Base-by-base conservation (phyloP, 805 yeast genomes). In the Metschnikowia henanensis region DNA sequence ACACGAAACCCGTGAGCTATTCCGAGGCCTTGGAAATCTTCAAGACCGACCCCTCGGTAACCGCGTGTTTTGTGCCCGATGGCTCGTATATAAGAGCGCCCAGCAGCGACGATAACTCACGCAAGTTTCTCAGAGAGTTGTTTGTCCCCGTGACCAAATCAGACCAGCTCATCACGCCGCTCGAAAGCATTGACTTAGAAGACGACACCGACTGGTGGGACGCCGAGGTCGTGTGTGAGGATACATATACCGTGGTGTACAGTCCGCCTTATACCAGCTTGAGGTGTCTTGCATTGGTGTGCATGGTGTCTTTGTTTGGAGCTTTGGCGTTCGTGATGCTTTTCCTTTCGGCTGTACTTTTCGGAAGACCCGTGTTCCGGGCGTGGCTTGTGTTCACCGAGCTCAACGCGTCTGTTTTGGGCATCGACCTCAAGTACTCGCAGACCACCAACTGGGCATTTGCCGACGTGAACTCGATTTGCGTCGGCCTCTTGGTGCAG, bases 31-130 rank as follows among this genome's bases (percentile, higher is more conserved):
- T 47, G 2, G 59, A 57, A 9, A 62, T 70, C 3, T 82, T 83
- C 53, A 56, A 61, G 9, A 65, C 65, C 3, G 62, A 77, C 43
- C 65, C 73, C 0, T 51, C 58, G 1, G 61, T 72, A 0, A 66
- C 66, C 29, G 81, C 85, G 0, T 81, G 79, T 37, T 85, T 85
- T 58, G 80, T 87, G 6, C 91, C 91, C 0, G 84, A 87, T 61
- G 99, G 99, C 3, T 69, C 72, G 36, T 84, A 79, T 56, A 80
- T 91, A 26, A 79, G 98, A 44, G 99, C 90, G 1, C 99, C 99
- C 0, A 84, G 80, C 46, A 78, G 78, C 51, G 97, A 91, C 59
- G 83, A 82, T 13, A 81, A 84, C 17, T 79, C 92, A 0, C 69
- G 89, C 45, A 76, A 75, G 37, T 81, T 73, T 50, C 77, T 83